phyloP scores from a whole-genome alignment of 306 rosid species.

The Coriaria nepalensis region DNA sequence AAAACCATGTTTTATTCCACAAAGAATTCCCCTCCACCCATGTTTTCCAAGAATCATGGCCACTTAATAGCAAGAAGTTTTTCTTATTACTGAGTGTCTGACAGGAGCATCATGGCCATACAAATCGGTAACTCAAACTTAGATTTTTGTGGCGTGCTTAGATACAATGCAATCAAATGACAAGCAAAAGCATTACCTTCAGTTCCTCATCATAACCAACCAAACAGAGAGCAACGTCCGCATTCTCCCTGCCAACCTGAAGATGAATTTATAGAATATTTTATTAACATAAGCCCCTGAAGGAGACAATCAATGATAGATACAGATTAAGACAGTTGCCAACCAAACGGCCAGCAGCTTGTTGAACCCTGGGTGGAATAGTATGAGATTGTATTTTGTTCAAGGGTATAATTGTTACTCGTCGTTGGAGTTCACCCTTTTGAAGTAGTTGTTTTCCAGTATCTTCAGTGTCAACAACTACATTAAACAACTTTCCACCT shows the following conservation, averaged over 20 bases:
- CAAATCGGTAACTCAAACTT: constrained; percentile 8
- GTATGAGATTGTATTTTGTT: constrained; percentile 63
- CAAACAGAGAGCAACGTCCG: constrained; percentile 73
- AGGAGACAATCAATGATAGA: constrained; percentile 2
- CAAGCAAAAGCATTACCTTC: constrained; percentile 34
- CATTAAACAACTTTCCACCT: constrained; percentile 85
- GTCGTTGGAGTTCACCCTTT: constrained; percentile 73
- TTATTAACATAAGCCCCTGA: constrained; percentile 8
- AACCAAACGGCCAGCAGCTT: constrained; percentile 62
- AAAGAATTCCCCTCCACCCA: too few relatives aligned
- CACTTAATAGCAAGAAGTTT: too few relatives aligned
- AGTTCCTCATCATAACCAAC: constrained; percentile 79
- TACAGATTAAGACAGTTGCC: constrained; percentile 18
- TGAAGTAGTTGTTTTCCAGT: constrained; percentile 85
- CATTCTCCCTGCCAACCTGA: constrained; percentile 87
- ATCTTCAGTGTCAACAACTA: constrained; percentile 81
- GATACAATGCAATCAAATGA: constrained; percentile 12
- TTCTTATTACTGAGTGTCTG: background rate
- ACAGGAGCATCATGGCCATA: background rate
- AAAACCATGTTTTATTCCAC: too few relatives aligned
- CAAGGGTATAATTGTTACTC: constrained; percentile 93
- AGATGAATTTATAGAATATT: constrained; percentile 16
- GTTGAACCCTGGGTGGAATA: constrained; percentile 44
- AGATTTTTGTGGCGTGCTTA: background rate
- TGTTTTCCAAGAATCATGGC: too few relatives aligned